Percentiles rank a stretch among this genome's conserved stretches.
Conservation (phyloP, 306 rosid genomes). For the Amphicarpaea edgeworthii region DNA sequence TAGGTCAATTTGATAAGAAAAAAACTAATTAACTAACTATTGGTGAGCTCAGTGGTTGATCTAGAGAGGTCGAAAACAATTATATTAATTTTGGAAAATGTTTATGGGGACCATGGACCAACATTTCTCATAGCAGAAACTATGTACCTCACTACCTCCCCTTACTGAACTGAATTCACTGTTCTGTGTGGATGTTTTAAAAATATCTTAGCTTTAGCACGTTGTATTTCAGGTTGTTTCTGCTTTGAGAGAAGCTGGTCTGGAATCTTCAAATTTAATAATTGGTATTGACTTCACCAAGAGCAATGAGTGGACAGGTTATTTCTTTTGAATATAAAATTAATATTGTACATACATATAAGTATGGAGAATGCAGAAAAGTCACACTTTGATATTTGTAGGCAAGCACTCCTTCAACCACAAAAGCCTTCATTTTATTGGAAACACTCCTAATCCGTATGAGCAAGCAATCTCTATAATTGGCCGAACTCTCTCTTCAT, state of each 20-base stretch:
- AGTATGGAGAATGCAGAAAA: conserved; percentile 20
- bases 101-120: neutral
- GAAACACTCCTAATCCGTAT: conserved; percentile 76
- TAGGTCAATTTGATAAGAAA: conserved; percentile 11
- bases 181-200: conserved; percentile 2
- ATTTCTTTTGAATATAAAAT: conserved; percentile 37
- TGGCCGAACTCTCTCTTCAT: conserved; percentile 80
- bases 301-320: conserved; percentile 98
- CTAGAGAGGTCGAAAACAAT: neutral
- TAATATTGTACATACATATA: neutral
- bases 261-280: conserved; percentile 88
- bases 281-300: conserved; percentile 91
- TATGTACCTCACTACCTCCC: neutral
- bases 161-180: neutral
- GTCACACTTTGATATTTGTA: conserved; percentile 50
- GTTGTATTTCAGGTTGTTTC: conserved; percentile 67
- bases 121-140: neutral
- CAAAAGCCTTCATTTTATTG: conserved; percentile 75
- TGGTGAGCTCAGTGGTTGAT: neutral
- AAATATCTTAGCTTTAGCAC: conserved; percentile 26
- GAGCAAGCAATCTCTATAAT: conserved; percentile 91
- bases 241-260: conserved; percentile 86
- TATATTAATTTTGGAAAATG: neutral
- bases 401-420: conserved; percentile 77
- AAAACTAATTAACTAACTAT: conserved; percentile 6